Evolutionary conservation across 129 eudicot genomes (phyloP).

Genomic region (Lactuca sativa): DNA sequence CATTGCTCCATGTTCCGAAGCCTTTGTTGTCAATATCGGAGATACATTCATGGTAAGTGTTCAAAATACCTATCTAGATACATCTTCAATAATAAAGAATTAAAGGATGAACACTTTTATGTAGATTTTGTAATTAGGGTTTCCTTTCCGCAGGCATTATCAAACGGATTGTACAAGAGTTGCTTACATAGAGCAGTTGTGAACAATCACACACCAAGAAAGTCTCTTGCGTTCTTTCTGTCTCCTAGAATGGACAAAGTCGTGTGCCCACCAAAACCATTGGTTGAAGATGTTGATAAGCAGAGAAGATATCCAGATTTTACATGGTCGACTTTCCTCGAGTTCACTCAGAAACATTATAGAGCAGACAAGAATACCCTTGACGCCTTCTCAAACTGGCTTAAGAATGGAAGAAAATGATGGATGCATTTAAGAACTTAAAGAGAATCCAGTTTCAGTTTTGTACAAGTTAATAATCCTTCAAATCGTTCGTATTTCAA

Average conservation of each 20-base stretch:
- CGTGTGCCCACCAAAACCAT: slow-evolving; percentile 61
- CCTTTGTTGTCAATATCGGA: slow-evolving; percentile 92
- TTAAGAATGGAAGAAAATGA: slow-evolving; percentile 31
- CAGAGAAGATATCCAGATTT: slow-evolving; percentile 74
- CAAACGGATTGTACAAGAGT: slow-evolving; percentile 88
- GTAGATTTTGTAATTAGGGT: slow-evolving; percentile 3
- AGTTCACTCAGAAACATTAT: slow-evolving; percentile 82
- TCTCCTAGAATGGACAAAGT: slow-evolving; percentile 72
- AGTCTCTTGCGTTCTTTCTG: slow-evolving; percentile 75
- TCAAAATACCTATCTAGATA: neutral
- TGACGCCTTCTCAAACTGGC: slow-evolving; percentile 75
- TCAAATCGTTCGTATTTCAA: neutral
- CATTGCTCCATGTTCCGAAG: slow-evolving; percentile 61
- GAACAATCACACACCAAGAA: slow-evolving; percentile 59
- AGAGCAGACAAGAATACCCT: slow-evolving; percentile 82
- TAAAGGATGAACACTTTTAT: neutral
- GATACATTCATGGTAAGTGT: slow-evolving; percentile 81
- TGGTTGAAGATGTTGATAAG: slow-evolving; percentile 33
- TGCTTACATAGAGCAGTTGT: slow-evolving; percentile 93
- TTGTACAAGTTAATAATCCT: slow-evolving; percentile 20
- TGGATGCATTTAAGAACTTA: neutral
- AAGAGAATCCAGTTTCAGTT: slow-evolving; percentile 14
- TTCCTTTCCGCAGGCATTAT: slow-evolving; percentile 60
- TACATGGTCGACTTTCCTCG: slow-evolving; percentile 75
- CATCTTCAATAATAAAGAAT: neutral